Percentiles rank a stretch among this genome's conserved stretches.
phyloP scores from a whole-genome alignment of 768 basidiomycete genomes.

The Pholiota microspora region DNA sequence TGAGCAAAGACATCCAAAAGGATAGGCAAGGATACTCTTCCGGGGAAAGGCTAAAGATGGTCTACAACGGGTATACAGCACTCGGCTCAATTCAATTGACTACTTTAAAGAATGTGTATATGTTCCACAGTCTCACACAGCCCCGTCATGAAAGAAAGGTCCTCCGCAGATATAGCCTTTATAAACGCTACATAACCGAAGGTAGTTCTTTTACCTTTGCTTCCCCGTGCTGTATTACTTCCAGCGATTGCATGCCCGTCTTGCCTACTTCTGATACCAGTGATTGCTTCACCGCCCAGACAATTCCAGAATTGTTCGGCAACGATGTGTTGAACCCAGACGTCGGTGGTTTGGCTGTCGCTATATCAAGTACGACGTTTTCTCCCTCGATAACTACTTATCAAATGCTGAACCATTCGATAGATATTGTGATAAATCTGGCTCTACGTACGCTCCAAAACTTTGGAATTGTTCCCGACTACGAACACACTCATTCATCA shows the following conservation, averaged over 20 bases:
- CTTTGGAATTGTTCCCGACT: not conserved
- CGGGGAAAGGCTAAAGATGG: no score
- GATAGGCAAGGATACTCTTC: no score
- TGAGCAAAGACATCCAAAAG: no score
- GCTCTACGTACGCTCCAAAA: not conserved
- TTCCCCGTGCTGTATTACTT: no score
- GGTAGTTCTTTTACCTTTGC: no score
- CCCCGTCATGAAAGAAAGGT: no score
- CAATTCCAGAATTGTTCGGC: constrained; percentile 4
- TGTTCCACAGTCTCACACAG: no score
- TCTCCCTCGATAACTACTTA: not conserved
- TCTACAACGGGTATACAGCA: no score
- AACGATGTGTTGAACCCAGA: constrained; percentile 16
- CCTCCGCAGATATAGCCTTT: no score
- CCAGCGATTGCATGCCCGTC: not conserved
- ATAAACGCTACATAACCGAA: no score
- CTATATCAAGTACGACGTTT: not conserved
- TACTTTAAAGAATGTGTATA: no score
- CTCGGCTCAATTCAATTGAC: no score
- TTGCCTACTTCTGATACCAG: not conserved
- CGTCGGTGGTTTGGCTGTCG: constrained; percentile 17
- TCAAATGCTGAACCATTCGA: not conserved
- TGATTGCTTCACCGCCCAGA: constrained; percentile 10
- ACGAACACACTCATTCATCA: not conserved
- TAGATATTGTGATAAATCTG: not conserved